These are phyloP conservation scores for Claviceps africana DNA, from an alignment of 2,329 filamentous ascomycete species.

Conservation along the genomic window DNA sequence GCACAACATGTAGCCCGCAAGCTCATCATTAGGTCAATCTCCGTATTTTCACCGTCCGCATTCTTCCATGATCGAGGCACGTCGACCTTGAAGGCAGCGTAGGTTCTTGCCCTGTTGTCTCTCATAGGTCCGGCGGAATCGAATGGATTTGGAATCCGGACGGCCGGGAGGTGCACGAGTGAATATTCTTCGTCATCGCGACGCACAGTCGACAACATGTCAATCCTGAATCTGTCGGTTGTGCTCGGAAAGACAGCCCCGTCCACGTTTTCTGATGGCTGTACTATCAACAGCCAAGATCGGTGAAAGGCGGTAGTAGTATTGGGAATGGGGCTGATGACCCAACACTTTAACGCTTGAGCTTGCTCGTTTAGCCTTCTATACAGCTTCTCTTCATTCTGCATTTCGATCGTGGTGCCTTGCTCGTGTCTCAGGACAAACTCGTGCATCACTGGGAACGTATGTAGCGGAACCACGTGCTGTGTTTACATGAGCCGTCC, in stretches of 20 bases:
- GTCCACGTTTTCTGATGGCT: slow-evolving; percentile 9
- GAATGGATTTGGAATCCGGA: slow-evolving; percentile 19
- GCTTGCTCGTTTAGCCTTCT: slow-evolving; percentile 14
- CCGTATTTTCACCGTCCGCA: slow-evolving; percentile 10
- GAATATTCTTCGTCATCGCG: slow-evolving; percentile 11
- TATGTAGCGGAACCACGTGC: slow-evolving; percentile 7
- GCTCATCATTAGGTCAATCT: slow-evolving; percentile 45
- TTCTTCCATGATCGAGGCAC: slow-evolving; percentile 17
- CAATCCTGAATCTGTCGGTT: slow-evolving; percentile 16
- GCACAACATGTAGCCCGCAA: slow-evolving; percentile 42
- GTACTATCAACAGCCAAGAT: slow-evolving; percentile 20
- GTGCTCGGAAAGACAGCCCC: slow-evolving; percentile 14
- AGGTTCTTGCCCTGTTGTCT: slow-evolving; percentile 7
- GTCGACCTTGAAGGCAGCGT: slow-evolving; percentile 21
- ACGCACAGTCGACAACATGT: slow-evolving; percentile 12
- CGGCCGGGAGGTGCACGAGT: slow-evolving; percentile 13
- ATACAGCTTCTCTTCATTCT: slow-evolving; percentile 16
- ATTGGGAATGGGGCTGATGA: slow-evolving; percentile 17
- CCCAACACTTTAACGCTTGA: slow-evolving; percentile 14
- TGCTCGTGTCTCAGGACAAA: slow-evolving; percentile 17
- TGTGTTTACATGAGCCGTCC: neutral
- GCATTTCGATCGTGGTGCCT: slow-evolving; percentile 20
- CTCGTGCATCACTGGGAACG: slow-evolving; percentile 12
- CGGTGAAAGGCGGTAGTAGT: slow-evolving; percentile 16
- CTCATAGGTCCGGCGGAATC: slow-evolving; percentile 8